Base-by-base conservation (phyloP, 441 rosid species). In the Pelargonium fulgidum region DNA sequence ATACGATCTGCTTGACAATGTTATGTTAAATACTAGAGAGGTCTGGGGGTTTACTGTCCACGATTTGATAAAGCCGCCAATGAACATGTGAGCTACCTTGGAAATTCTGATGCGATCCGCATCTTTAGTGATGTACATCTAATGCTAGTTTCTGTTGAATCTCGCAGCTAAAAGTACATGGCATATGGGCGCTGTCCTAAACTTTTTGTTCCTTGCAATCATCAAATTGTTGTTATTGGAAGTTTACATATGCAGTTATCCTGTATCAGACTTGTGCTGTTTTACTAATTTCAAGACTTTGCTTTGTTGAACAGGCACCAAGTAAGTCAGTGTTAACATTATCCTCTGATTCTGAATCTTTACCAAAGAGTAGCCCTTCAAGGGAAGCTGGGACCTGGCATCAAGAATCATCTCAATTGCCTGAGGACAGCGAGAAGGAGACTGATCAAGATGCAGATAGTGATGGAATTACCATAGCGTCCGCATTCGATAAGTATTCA, bases 271-370 rank as follows among this genome's bases (percentile, higher is more conserved):
- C 62, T 54, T 54, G 62, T 54, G 62, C 22, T 56, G 62, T 56
- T 56, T 7, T 56, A 26, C 62, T 54, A 54, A 54, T 19, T 33
- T 36, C 11, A 62, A 62, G 29, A 26, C 65, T 68, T 41, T 69
- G 16, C 62, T 64, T 73, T 78, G 70, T 56, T 73, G 65, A 61
- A 44, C 86, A 91, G 98, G 89, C 83, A 22, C 96, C 94, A 17
- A 64, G 74, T 65, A 69, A 61, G 78, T 81, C 93, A 42, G 17
- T 65, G 45, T 16, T 80, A 50, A 33, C 88, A 13, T 68, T 92
- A 59, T 87, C 94, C 56, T 85, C 89, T 0, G 82, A 73, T 72
- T 89, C 97, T 72, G 79, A 81, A 48, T 76, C 85, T 62, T 81
- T 82, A 47, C 76, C 75, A 47, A 77, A 73, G 66, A 76, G 48